A percentile compares a stretch with the other conserved stretches of the same genome.
Conservation (phyloP, 306 rosid species). For the Vigna trinervia region DNA sequence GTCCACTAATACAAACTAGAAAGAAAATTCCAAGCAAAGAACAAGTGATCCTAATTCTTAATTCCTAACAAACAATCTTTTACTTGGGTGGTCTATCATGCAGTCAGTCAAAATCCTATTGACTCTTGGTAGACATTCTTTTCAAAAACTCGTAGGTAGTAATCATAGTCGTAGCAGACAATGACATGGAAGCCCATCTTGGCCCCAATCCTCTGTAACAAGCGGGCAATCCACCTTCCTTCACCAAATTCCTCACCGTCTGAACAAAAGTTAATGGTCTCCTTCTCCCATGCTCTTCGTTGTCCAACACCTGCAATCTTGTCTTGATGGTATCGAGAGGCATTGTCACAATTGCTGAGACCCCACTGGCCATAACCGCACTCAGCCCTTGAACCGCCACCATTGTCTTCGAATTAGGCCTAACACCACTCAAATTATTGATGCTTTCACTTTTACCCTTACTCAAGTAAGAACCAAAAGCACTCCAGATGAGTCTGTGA, state of each 20-base stretch:
- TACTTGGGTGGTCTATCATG: not conserved
- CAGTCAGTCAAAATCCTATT: conserved; percentile 46
- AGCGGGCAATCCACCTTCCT: conserved; percentile 85
- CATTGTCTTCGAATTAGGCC: conserved; percentile 67
- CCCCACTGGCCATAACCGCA: conserved; percentile 93
- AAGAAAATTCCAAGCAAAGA: conserved; percentile 28
- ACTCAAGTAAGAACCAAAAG: conserved; percentile 62
- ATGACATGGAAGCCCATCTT: conserved; percentile 95
- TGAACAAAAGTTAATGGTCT: conserved; percentile 71
- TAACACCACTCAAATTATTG: conserved; percentile 41
- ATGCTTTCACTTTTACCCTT: conserved; percentile 44
- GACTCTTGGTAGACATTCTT: conserved; percentile 77
- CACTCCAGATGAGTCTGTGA: conserved; percentile 76
- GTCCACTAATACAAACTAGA: conserved; percentile 38
- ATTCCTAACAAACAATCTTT: conserved; percentile 29
- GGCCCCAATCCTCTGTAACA: conserved; percentile 97
- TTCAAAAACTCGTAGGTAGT: conserved; percentile 94
- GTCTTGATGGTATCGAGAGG: conserved; percentile 91
- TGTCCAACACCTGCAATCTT: conserved; percentile 91
- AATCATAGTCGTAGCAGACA: conserved; percentile 96
- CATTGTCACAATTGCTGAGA: conserved; percentile 87
- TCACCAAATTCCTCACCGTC: conserved; percentile 72
- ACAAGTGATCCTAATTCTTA: not conserved
- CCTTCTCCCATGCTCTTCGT: conserved; percentile 78
- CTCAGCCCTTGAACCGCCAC: conserved; percentile 83